Conservation (phyloP, 176 grass and related monocot species). For the Rhipidocladum racemiflorum region DNA sequence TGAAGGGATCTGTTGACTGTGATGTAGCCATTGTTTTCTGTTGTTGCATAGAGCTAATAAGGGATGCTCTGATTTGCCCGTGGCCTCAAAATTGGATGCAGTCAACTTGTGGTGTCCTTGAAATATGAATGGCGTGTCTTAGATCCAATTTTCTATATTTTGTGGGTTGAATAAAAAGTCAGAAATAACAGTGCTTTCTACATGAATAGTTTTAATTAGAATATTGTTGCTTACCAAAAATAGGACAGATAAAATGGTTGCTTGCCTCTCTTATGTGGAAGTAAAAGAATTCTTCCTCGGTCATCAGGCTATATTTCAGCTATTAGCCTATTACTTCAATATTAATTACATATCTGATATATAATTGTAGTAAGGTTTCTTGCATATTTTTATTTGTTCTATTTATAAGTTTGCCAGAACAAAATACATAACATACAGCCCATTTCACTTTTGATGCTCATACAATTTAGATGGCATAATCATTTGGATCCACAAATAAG, state of each 20-base stretch:
- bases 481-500: conserved; percentile 92
- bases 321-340: background rate
- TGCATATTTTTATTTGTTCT: conserved; percentile 4
- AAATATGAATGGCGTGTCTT: background rate
- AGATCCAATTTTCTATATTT: background rate
- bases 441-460: conserved; percentile 17
- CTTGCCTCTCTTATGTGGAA: background rate
- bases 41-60: background rate
- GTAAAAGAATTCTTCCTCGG: background rate
- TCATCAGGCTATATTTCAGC: background rate
- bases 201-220: background rate
- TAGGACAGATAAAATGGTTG: background rate
- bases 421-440: background rate
- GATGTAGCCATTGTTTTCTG: background rate
- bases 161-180: background rate
- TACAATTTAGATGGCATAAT: conserved; percentile 90
- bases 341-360: background rate
- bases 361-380: background rate
- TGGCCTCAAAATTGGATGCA: background rate
- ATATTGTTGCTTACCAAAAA: conserved; percentile 2
- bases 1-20: background rate
- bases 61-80: background rate
- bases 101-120: background rate
- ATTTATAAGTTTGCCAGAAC: background rate
- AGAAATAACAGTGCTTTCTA: background rate